These are phyloP conservation scores for Mycosarcoma maydis DNA, from an alignment of 1,284 basidiomycete genomes.

Conservation along the genomic window DNA sequence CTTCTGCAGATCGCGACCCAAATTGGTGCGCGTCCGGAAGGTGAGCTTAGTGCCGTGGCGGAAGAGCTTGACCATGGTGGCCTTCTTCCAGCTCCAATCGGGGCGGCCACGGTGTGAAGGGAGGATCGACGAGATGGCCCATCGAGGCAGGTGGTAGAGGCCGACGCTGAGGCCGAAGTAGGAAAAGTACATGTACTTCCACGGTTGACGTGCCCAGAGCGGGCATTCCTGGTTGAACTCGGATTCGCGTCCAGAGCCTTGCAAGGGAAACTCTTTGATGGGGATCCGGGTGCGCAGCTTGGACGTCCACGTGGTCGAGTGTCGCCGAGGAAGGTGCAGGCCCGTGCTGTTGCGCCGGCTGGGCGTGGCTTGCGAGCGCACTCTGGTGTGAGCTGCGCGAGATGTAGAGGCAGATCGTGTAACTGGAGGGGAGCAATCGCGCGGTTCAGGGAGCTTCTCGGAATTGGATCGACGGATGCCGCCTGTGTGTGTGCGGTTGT, in stretches of 20 bases:
- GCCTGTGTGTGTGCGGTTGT: neutral
- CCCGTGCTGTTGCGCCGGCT: neutral
- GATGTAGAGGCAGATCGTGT: constrained; percentile 27
- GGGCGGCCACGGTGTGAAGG: constrained; percentile 43
- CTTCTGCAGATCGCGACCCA: constrained; percentile 49
- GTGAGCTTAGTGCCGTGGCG: constrained; percentile 56
- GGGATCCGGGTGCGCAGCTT: constrained; percentile 46
- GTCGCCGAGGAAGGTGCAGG: constrained; percentile 12
- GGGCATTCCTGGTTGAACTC: constrained; percentile 58
- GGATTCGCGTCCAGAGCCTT: constrained; percentile 52
- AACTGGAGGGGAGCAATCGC: neutral
- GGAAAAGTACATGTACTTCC: constrained; percentile 55
- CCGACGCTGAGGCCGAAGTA: constrained; percentile 60
- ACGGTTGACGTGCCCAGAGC: constrained; percentile 57
- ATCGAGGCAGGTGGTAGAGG: constrained; percentile 49
- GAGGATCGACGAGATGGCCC: constrained; percentile 42
- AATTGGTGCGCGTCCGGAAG: constrained; percentile 55
- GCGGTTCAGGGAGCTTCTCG: constrained; percentile 7
- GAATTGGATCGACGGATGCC: constrained; percentile 19
- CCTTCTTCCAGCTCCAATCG: constrained; percentile 60
- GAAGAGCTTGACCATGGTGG: constrained; percentile 55
- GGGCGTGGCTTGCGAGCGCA: neutral
- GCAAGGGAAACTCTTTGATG: constrained; percentile 58
- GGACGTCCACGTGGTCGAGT: constrained; percentile 37
- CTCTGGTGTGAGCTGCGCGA: constrained; percentile 17